Evolutionary conservation across 2,329 filamentous ascomycete genomes (phyloP).

Genomic region (Beauveria scarabaeidicola): DNA sequence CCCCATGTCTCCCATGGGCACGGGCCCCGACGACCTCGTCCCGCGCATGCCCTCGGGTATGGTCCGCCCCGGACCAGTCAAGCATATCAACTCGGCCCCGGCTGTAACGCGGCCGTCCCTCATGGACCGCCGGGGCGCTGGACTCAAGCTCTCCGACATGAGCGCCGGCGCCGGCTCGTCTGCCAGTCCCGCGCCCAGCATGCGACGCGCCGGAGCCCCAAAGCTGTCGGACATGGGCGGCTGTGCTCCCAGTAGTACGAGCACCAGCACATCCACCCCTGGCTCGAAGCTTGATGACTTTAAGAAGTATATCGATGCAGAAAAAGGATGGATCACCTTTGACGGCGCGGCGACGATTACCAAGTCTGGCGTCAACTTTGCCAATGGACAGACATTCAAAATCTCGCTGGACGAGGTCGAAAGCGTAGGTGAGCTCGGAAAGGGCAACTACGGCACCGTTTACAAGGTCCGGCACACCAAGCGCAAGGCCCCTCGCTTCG

Average conservation of each 20-base stretch:
- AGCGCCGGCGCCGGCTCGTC: conserved; percentile 20
- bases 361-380: conserved; percentile 83
- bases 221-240: conserved; percentile 35
- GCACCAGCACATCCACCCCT: conserved; percentile 22
- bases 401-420: conserved; percentile 96
- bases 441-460: conserved; percentile 96
- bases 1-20: conserved; percentile 25
- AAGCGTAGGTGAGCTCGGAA: conserved; percentile 84
- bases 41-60: conserved; percentile 30
- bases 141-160: conserved; percentile 52
- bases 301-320: conserved; percentile 78
- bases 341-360: conserved; percentile 88
- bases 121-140: conserved; percentile 52
- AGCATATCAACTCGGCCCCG: conserved; percentile 46
- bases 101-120: conserved; percentile 48
- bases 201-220: conserved; percentile 29
- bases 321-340: conserved; percentile 86
- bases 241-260: conserved; percentile 15
- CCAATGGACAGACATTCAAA: conserved; percentile 78
- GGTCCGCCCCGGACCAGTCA: conserved; percentile 38
- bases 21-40: conserved; percentile 34
- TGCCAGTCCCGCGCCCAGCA: conserved; percentile 17
- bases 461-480: conserved; percentile 90
- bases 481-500: conserved; percentile 47
- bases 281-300: conserved; percentile 49